Evolutionary conservation across 805 yeast genomes (phyloP).

Genomic region (Yarrowia bubula): DNA sequence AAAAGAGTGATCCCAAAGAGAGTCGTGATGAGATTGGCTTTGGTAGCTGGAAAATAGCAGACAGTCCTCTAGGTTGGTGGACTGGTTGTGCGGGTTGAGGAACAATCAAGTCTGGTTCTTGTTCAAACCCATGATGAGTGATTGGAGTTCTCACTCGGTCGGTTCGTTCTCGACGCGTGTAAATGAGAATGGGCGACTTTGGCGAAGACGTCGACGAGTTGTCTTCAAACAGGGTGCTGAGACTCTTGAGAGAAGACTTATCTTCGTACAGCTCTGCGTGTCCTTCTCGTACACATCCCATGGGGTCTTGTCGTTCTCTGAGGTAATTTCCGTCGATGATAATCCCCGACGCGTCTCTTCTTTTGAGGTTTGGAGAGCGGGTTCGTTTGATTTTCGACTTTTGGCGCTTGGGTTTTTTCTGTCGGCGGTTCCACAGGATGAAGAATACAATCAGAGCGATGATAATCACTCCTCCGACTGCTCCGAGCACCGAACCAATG

Average conservation of each 20-base stretch:
- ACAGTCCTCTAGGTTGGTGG: neutral
- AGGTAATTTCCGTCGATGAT: neutral
- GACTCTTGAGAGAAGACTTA: neutral
- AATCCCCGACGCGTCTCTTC: constrained; percentile 10
- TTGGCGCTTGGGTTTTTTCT: neutral
- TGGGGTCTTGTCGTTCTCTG: neutral
- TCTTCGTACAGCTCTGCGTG: neutral
- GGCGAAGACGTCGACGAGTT: neutral
- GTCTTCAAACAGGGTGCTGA: constrained; percentile 14
- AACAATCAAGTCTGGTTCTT: neutral
- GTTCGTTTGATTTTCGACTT: neutral
- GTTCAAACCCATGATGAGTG: neutral
- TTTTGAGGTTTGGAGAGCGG: neutral
- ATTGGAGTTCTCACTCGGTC: neutral
- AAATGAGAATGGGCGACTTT: neutral
- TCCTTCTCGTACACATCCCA: neutral
- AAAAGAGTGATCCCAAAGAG: neutral
- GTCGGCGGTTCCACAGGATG: neutral
- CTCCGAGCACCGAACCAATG: constrained; percentile 4
- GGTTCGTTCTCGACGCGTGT: neutral
- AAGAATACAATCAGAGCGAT: neutral
- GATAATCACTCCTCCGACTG: neutral
- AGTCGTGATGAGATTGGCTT: neutral
- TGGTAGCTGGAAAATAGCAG: neutral
- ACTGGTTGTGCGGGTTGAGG: neutral